A percentile compares a stretch with the other conserved stretches of the same genome.
Conservation (phyloP, 2,329 filamentous ascomycete species). For the Endoconidiophora laricicola region DNA sequence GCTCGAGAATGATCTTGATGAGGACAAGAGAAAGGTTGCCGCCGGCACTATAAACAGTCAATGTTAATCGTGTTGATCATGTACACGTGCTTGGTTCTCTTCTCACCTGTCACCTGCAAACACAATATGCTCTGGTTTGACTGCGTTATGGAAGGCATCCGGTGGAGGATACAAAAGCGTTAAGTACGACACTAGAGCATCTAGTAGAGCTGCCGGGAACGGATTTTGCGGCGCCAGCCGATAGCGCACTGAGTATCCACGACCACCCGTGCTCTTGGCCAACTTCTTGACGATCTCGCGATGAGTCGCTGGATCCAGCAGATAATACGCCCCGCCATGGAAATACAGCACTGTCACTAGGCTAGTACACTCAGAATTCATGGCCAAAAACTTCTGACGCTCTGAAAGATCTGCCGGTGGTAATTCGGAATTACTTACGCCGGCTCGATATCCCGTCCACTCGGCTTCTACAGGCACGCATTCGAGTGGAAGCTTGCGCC, state of each 20-base stretch:
- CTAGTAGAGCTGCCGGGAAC: constrained; percentile 59
- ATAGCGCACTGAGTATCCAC: constrained; percentile 58
- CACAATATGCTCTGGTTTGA: constrained; percentile 49
- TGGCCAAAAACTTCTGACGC: constrained; percentile 42
- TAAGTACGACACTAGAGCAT: constrained; percentile 57
- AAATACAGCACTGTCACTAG: constrained; percentile 54
- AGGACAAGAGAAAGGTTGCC: constrained; percentile 53
- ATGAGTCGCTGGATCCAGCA: constrained; percentile 54
- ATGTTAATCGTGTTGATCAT: not conserved
- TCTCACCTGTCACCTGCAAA: constrained; percentile 50
- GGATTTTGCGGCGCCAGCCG: constrained; percentile 57
- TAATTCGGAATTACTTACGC: constrained; percentile 31
- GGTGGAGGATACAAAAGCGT: constrained; percentile 54
- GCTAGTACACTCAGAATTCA: constrained; percentile 51
- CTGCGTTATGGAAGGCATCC: constrained; percentile 47
- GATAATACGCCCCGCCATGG: constrained; percentile 59
- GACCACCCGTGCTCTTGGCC: constrained; percentile 48
- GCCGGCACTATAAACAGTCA: constrained; percentile 38
- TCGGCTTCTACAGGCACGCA: constrained; percentile 30
- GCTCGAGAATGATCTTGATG: constrained; percentile 50
- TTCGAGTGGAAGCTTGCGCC: too few species aligned
- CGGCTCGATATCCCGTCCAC: constrained; percentile 55
- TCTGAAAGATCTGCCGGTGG: constrained; percentile 41
- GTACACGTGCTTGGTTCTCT: not conserved
- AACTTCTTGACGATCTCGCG: constrained; percentile 41